Evolutionary conservation across 1,284 basidiomycete species (phyloP), one percentile per base, ranked within the genome.

Genomic region (Apiotrichum sp.): DNA sequence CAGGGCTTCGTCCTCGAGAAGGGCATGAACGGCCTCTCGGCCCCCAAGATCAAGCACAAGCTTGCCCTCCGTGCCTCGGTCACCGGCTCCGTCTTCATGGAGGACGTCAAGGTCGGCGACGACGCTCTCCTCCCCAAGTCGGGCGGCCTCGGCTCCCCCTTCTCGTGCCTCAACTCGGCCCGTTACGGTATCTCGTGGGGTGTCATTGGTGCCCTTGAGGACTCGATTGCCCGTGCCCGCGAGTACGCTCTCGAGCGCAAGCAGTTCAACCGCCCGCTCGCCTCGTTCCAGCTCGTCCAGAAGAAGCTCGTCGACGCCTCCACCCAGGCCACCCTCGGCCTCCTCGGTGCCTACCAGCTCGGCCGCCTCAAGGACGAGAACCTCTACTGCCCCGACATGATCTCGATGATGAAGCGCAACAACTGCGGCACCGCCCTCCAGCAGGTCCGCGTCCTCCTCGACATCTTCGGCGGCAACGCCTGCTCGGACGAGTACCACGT

Each of bases 261-360:
- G 45, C 93, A 98, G 75, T 98, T 98, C 78, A 80, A 84, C 39
- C 84, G 88, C 35, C 92, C 93, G 0, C 81, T 98, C 3, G 93
- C 90, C 0, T 89, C 87, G 2, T 98, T 96, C 84, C 93, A 98
- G 75, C 83, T 93, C 16, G 83, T 98, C 16, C 95, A 98, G 76
- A 93, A 95, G 83, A 98, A 98, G 77, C 81, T 98, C 22, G 91
- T 88, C 2, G 93, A 97, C 64, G 93, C 93, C 11, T 86, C 89
- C 62, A 89, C 87, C 1, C 90, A 93, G 66, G 84, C 85, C 13
- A 83, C 86, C 0, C 78, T 96, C 13, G 92, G 91, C 14, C 78
- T 93, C 13, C 81, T 87, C 29, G 89, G 88, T 5, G 86, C 85
- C 53, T 66, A 81, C 22, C 79, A 93, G 77, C 86, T 98, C 4